Base-by-base conservation (phyloP, 1,284 basidiomycete species). In the Cerioporus squamosus region DNA sequence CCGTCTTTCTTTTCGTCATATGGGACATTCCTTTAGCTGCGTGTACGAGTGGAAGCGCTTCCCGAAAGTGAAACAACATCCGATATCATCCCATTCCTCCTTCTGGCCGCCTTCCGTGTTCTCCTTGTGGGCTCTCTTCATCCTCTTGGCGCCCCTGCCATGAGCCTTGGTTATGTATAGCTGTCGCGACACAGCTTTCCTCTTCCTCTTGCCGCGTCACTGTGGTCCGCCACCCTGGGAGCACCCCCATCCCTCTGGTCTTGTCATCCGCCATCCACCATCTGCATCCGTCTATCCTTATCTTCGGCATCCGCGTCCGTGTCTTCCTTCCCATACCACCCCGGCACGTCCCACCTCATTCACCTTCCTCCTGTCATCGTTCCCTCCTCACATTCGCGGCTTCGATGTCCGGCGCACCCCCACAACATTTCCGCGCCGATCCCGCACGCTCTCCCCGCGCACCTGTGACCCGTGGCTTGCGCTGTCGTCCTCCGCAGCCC, bases 1-100 rank as follows among this genome's bases (percentile, higher is more conserved):
- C 45, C 45, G n/a, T 51, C 55, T 46, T 55, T 36, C 49, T 51
- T 22, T 58, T 55, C 51, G 50, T 54, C 51, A 52, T 57, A 55
- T 64, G 56, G 62, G 59, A 61, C 59, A 54, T 64, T 61, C 59
- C 45, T 60, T 59, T 48, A 51, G 57, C 51, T 64, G 40, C 50
- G 57, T 64, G 62, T 64, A 64, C 57, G 57, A 64, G 56, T 64
- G 51, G 45, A 33, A 39, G 39, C 53, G 46, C 46, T 44, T 51
- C 47, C 57, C 53, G 38, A 51, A 36, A 36, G 8, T 36, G 33
- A 36, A 36, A 36, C 33, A 36, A 36, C 33, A 36, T 18, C 42
- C 39, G 24, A 51, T 44, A 29, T 49, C 23, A 7, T 10, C 42
- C 39, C 42, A 51, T 44, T 40, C 38, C 45, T 26, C 46, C 8